Conservation (phyloP, 345 rosid genomes). For the Brassica carinata region DNA sequence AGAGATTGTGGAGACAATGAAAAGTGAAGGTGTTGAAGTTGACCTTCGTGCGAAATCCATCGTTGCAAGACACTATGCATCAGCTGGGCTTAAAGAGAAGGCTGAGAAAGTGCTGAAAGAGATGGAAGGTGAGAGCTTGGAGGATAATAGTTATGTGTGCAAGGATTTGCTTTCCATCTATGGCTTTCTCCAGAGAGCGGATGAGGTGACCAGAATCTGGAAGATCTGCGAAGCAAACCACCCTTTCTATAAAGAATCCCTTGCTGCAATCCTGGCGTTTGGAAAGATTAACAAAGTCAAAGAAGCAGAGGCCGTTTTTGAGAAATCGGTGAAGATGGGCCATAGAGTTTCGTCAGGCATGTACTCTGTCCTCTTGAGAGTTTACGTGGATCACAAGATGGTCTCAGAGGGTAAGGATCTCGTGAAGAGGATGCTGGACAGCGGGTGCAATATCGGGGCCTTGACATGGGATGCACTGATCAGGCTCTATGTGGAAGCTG, state of each 20-base stretch:
- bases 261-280: conserved; percentile 79
- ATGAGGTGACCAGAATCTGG: conserved; percentile 85
- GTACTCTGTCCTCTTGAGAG: conserved; percentile 64
- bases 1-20: conserved; percentile 75
- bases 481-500: conserved; percentile 72
- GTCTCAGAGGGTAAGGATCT: conserved; percentile 69
- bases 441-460: conserved; percentile 70
- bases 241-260: conserved; percentile 48
- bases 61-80: conserved; percentile 67
- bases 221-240: conserved; percentile 57
- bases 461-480: conserved; percentile 82
- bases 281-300: conserved; percentile 68
- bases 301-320: conserved; percentile 79
- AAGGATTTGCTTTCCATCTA: conserved; percentile 61
- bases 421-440: conserved; percentile 62
- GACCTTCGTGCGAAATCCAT: conserved; percentile 50
- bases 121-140: conserved; percentile 79
- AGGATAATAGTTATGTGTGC: conserved; percentile 55
- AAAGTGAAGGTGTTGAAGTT: conserved; percentile 76
- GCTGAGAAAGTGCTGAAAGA: conserved; percentile 65
- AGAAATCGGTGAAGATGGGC: conserved; percentile 44
- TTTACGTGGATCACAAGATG: conserved; percentile 79
- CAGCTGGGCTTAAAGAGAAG: conserved; percentile 66
- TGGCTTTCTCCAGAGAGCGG: conserved; percentile 65
- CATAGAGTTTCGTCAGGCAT: conserved; percentile 49